These are phyloP conservation scores for Domatiomyces catenatus DNA, from an alignment of 2,329 filamentous ascomycete species.

Conservation along the genomic window DNA sequence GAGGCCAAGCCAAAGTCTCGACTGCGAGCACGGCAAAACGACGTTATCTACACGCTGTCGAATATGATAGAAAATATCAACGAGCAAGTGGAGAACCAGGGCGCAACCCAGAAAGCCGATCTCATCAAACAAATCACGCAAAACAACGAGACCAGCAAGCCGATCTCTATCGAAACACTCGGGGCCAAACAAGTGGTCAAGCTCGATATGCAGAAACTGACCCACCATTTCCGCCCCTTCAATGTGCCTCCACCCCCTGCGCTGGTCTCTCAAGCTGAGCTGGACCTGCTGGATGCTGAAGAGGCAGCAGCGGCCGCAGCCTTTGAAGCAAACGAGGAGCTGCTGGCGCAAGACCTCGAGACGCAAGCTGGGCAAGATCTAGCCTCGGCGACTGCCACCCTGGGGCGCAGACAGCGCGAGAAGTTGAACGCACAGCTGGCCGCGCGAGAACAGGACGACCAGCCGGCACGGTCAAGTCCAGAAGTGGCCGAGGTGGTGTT, in stretches of 20 bases:
- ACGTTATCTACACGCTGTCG: constrained; percentile 52
- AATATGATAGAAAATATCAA: constrained; percentile 32
- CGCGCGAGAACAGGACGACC: constrained; percentile 11
- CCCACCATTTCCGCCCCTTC: constrained; percentile 63
- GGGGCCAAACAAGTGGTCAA: constrained; percentile 37
- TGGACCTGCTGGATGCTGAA: constrained; percentile 27
- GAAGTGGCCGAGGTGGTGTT: neutral
- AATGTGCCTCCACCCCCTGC: constrained; percentile 66
- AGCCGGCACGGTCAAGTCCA: constrained; percentile 36
- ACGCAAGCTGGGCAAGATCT: constrained; percentile 12
- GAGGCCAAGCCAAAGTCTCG: constrained; percentile 37
- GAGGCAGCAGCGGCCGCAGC: constrained; percentile 24
- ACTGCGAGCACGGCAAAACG: constrained; percentile 34
- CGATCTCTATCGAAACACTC: constrained; percentile 18
- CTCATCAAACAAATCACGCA: constrained; percentile 27
- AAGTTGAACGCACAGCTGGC: neutral
- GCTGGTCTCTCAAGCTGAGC: constrained; percentile 35
- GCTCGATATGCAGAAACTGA: constrained; percentile 52
- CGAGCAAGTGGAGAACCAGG: constrained; percentile 34
- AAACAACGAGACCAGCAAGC: constrained; percentile 10
- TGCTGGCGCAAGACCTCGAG: constrained; percentile 19
- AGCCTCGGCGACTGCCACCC: constrained; percentile 1
- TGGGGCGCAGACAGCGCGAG: neutral
- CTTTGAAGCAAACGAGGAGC: constrained; percentile 19
- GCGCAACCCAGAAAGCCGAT: constrained; percentile 35